Conservation (phyloP, 2,329 filamentous ascomycete species). For the Alternaria ventricosa region DNA sequence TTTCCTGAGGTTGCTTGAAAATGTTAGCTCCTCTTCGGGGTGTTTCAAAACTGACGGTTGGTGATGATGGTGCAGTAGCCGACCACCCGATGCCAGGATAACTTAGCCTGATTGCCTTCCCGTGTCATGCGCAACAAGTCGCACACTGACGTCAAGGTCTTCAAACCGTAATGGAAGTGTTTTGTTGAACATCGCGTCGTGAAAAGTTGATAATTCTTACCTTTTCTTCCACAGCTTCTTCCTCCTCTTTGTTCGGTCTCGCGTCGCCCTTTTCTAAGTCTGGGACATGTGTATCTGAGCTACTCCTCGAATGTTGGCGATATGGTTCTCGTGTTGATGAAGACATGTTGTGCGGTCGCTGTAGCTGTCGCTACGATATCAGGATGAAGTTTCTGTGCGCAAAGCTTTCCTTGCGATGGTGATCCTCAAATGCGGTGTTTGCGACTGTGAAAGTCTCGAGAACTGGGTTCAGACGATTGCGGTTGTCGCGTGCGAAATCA, state of each 20-base stretch:
- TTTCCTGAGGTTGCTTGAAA: slow-evolving; percentile 12
- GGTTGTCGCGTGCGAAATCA: background rate
- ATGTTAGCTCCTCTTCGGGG: background rate
- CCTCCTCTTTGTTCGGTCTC: slow-evolving; percentile 12
- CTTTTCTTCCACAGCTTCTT: background rate
- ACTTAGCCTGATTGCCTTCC: background rate
- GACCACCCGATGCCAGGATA: background rate
- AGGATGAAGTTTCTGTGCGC: background rate
- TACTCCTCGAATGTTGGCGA: slow-evolving; percentile 28
- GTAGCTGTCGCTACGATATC: background rate
- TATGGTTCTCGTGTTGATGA: slow-evolving; percentile 17
- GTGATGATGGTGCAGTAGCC: background rate
- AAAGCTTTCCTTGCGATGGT: background rate
- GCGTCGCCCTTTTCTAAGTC: slow-evolving; percentile 27
- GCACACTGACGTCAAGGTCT: background rate
- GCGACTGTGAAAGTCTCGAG: background rate
- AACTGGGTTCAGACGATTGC: background rate
- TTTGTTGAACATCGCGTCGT: background rate
- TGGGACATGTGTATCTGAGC: slow-evolving; percentile 25
- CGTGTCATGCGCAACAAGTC: background rate
- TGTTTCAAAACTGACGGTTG: background rate
- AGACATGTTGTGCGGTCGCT: slow-evolving; percentile 19
- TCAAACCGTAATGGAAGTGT: background rate
- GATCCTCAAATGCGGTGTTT: background rate
- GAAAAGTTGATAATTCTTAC: slow-evolving; percentile 10